Evolutionary conservation across 768 basidiomycete species (phyloP).

Genomic region (Mycena floridula): DNA sequence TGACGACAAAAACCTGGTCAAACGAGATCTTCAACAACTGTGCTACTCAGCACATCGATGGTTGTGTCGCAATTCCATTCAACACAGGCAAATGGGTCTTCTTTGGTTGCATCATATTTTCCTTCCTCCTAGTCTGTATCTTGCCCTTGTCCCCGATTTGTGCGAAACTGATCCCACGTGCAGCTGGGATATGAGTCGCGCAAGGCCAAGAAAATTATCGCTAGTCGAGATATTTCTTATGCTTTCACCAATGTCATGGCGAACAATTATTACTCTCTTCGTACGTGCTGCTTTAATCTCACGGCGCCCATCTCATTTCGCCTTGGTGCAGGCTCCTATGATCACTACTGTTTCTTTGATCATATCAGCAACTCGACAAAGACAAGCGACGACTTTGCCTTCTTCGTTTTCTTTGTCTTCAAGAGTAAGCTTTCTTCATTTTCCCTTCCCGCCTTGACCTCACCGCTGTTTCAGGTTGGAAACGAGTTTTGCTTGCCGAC

Average conservation of each 20-base stretch:
- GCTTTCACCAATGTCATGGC: slow-evolving; percentile 98
- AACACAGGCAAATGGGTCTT: slow-evolving; percentile 92
- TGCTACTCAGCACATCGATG: slow-evolving; percentile 33
- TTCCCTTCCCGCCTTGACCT: not conserved
- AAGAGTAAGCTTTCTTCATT: slow-evolving; percentile 61
- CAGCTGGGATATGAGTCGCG: slow-evolving; percentile 88
- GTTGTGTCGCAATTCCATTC: slow-evolving; percentile 86
- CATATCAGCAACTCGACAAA: slow-evolving; percentile 96
- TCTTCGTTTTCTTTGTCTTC: slow-evolving; percentile 99
- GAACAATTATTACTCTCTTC: slow-evolving; percentile 92
- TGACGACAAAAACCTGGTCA: slow-evolving; percentile 85
- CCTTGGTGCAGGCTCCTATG: slow-evolving; percentile 68
- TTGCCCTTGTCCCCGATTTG: not conserved
- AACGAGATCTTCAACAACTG: slow-evolving; percentile 87
- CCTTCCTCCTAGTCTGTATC: slow-evolving; percentile 80
- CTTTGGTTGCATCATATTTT: slow-evolving; percentile 96
- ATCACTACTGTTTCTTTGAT: slow-evolving; percentile 97
- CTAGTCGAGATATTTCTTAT: slow-evolving; percentile 93
- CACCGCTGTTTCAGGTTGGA: slow-evolving; percentile 28
- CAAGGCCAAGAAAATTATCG: slow-evolving; percentile 91
- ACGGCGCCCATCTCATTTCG: not conserved
- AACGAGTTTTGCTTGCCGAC: slow-evolving; percentile 74
- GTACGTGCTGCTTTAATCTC: slow-evolving; percentile 39
- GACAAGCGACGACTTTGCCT: slow-evolving; percentile 95
- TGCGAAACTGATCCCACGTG: slow-evolving; percentile 5